Conservation (phyloP, 768 basidiomycete species). For the Pleurotus salmoneostramineus region DNA sequence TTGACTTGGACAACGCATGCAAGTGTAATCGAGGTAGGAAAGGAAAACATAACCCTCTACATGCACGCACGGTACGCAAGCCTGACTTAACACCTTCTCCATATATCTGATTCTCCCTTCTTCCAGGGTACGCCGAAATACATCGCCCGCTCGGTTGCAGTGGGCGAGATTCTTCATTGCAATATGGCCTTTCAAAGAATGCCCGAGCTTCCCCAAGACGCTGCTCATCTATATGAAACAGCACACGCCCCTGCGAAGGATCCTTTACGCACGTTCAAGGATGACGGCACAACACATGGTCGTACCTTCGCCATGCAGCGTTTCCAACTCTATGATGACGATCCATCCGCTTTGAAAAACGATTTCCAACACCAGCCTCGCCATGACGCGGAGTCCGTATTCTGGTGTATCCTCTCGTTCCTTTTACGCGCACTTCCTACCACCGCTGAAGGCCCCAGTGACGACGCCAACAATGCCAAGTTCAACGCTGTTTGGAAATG, state of each 20-base stretch:
- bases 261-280: not conserved
- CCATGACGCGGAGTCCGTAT: conserved; percentile 7
- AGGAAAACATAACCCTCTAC: not conserved
- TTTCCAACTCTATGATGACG: not conserved
- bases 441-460: not conserved
- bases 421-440: not conserved
- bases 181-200: not conserved
- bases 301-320: not conserved
- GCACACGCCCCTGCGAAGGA: not conserved
- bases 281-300: not conserved
- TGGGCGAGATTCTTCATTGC: not conserved
- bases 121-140: conserved; percentile 3
- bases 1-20: too few relatives aligned
- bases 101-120: not conserved
- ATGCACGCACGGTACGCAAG: not conserved
- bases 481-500: conserved; percentile 4
- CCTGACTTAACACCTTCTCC: not conserved
- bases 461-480: conserved; percentile 1
- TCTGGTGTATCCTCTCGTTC: conserved; percentile 5
- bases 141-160: conserved; percentile 5
- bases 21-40: too few relatives aligned
- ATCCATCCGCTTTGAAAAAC: not conserved
- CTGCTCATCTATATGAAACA: not conserved
- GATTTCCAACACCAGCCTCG: not conserved
- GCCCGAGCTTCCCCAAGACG: not conserved